Evolutionary conservation across 2,329 filamentous ascomycete species (phyloP), one percentile per base, ranked within the genome.

Genomic region (Zalaria obscura): DNA sequence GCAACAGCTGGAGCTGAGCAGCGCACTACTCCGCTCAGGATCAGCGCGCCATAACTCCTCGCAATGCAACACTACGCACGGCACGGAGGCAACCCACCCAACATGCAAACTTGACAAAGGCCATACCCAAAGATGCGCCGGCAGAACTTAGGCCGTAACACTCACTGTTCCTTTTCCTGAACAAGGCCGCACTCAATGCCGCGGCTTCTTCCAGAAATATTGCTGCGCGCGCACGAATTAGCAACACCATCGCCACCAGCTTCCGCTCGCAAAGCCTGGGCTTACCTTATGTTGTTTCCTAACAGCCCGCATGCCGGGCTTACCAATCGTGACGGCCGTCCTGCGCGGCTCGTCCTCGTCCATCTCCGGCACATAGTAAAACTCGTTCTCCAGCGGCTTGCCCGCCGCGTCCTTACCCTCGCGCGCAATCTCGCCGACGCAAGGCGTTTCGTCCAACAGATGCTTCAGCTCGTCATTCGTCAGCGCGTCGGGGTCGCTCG

Each of bases 271-370:
- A 9, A 25, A 27, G 47, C 61, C 68, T n/a, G n/a, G n/a, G n/a
- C n/a, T 57, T 73, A 96, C 89, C 84, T 96, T 96, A 64, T 98
- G 91, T 58, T 91, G 85, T 66, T 95, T 96, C 55, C 91, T 76
- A 57, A 91, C 95, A 55, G 80, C 81, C 50, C 91, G 74, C 54
- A 98, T 66, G 52, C 86, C 91, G 35, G 88, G 89, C 64, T 93
- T 94, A 42, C 86, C 75, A 58, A 95, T 68, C 40, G 85, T 84
- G 9, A 95, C 86, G 25, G 87, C 83, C 41, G 85, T 75, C 40
- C 83, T 76, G 45, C 89, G 76, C 56, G 81, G 76, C 48, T 79
- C 73, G 56, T 96, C 87, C 2, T 72, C 68, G 57, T 98, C 91
- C 54, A 78, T 72, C 60, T 96, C 89, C 0, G 88, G 83, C 5